Conservation (phyloP, 345 rosid genomes). For the Gossypium turneri region DNA sequence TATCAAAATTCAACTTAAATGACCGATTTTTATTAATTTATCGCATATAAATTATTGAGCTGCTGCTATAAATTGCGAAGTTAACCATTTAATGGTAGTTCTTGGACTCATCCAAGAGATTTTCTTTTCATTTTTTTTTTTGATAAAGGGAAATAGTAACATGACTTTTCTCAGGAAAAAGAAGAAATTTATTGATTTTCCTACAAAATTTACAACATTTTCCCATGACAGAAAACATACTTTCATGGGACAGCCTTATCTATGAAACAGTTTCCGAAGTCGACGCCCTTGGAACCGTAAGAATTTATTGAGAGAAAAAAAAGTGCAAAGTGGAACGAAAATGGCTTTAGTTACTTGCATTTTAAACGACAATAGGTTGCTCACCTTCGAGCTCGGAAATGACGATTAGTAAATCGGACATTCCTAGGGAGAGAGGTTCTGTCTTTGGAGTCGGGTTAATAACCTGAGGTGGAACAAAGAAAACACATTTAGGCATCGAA, state of each 20-base stretch:
- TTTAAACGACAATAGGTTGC: slow-evolving; percentile 37
- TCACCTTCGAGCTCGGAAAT: slow-evolving; percentile 94
- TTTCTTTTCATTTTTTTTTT: background rate
- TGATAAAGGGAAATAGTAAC: background rate
- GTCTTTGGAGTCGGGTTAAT: slow-evolving; percentile 71
- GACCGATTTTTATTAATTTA: too few relatives aligned
- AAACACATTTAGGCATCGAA: slow-evolving; percentile 6
- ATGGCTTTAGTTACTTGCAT: background rate
- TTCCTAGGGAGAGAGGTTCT: slow-evolving; percentile 49
- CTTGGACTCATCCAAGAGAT: background rate
- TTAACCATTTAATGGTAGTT: background rate
- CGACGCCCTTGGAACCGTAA: background rate
- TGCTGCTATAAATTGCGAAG: background rate
- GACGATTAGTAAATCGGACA: slow-evolving; percentile 69
- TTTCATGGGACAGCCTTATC: background rate
- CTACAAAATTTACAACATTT: slow-evolving; percentile 1
- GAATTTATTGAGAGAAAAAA: background rate
- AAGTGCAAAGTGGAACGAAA: background rate
- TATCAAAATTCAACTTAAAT: too few relatives aligned
- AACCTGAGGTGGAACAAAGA: slow-evolving; percentile 43
- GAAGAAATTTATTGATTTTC: background rate
- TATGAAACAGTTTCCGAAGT: background rate
- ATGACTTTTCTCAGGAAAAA: background rate
- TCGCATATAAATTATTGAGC: too few relatives aligned
- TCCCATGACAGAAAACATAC: slow-evolving; percentile 2